Evolutionary conservation across 1,284 basidiomycete genomes (phyloP).

Genomic region (Trametes hirsuta): DNA sequence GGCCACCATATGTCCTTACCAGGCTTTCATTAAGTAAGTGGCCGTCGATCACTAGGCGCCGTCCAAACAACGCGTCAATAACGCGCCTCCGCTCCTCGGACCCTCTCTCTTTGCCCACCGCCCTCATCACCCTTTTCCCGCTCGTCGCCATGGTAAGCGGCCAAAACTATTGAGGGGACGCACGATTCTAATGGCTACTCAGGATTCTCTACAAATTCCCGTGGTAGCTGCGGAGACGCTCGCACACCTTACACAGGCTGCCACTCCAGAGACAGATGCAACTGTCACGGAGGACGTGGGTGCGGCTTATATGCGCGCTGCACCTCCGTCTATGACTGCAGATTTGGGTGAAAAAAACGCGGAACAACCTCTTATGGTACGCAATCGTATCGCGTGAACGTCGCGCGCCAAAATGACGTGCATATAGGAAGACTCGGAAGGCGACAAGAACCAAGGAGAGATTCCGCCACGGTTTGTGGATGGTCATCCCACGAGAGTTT

Average conservation of each 20-base stretch:
- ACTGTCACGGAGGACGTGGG: background rate
- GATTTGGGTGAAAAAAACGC: background rate
- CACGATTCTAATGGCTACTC: background rate
- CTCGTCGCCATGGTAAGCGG: background rate
- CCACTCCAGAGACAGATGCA: background rate
- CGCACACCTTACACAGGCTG: background rate
- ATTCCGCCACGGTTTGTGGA: too few relatives aligned
- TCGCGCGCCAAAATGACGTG: too few relatives aligned
- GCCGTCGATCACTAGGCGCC: background rate
- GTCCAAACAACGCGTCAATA: slow-evolving; percentile 21
- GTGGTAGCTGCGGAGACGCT: background rate
- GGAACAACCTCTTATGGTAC: background rate
- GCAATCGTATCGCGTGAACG: background rate
- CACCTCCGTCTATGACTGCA: background rate
- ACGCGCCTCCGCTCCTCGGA: slow-evolving; percentile 1
- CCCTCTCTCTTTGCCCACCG: background rate
- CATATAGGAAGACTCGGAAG: too few relatives aligned
- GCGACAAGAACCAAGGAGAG: too few relatives aligned
- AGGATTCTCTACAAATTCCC: background rate
- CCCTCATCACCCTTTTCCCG: background rate
- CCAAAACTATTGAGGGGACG: background rate
- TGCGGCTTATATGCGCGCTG: background rate
- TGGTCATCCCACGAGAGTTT: too few relatives aligned
- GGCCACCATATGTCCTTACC: background rate
- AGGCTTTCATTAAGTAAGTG: background rate